phyloP scores from a whole-genome alignment of 1,284 basidiomycete species.

The Rhizopogon hawkerae region DNA sequence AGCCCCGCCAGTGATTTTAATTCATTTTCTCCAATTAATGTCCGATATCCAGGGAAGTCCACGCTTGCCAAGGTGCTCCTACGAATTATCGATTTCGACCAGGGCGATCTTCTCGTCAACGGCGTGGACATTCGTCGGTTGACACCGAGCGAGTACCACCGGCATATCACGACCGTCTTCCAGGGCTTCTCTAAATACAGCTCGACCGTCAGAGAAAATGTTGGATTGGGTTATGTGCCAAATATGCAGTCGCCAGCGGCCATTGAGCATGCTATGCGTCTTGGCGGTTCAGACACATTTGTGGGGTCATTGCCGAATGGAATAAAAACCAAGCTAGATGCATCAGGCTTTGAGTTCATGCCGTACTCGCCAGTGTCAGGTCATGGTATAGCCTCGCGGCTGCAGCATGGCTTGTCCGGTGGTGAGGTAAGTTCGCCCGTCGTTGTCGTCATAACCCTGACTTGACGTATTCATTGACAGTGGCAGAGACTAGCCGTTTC shows the following conservation, averaged over 20 bases:
- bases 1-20: constrained; percentile 18
- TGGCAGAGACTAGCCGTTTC: constrained; percentile 82
- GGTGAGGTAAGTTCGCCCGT: constrained; percentile 50
- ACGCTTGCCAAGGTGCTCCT: constrained; percentile 73
- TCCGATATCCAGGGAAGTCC: constrained; percentile 55
- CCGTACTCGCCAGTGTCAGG: constrained; percentile 32
- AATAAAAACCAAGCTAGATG: constrained; percentile 57
- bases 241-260: constrained; percentile 43
- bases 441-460: constrained; percentile 6
- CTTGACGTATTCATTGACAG: constrained; percentile 31
- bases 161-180: constrained; percentile 67
- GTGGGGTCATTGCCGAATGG: constrained; percentile 58
- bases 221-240: constrained; percentile 65
- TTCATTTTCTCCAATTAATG: constrained; percentile 11
- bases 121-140: constrained; percentile 55
- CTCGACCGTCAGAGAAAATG: constrained; percentile 65
- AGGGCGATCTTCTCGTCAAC: constrained; percentile 60
- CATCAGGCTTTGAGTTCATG: constrained; percentile 46
- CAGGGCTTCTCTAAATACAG: constrained; percentile 76
- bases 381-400: constrained; percentile 22
- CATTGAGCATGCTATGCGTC: constrained; percentile 51
- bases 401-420: constrained; percentile 62
- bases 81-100: constrained; percentile 65
- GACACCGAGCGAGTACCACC: constrained; percentile 61
- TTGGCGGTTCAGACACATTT: constrained; percentile 58